phyloP scores from a whole-genome alignment of 352 stramenopile species.

The Elongisporangium senticosum region DNA sequence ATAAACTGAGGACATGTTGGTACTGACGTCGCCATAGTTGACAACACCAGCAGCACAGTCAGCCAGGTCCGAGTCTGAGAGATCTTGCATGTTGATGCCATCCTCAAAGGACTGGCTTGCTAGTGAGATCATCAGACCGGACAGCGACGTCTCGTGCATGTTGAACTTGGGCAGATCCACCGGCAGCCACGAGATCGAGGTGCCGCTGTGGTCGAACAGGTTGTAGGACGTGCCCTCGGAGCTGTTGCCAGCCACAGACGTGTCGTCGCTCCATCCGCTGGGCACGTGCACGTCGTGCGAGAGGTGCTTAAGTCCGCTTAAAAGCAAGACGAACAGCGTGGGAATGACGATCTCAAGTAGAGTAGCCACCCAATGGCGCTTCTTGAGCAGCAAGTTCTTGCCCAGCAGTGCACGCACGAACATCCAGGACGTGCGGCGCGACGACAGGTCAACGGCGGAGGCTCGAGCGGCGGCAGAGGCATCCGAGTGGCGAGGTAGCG shows the following conservation, averaged over 20 bases:
- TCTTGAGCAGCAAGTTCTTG: slow-evolving; percentile 70
- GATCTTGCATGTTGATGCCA: slow-evolving; percentile 29
- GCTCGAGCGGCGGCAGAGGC: too few species aligned
- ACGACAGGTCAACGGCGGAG: slow-evolving; percentile 4
- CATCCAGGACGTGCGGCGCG: slow-evolving; percentile 16
- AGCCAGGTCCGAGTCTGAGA: slow-evolving; percentile 21
- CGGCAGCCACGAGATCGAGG: slow-evolving; percentile 27
- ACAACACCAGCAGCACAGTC: slow-evolving; percentile 24
- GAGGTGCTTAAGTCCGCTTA: slow-evolving; percentile 48
- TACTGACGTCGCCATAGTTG: slow-evolving; percentile 24
- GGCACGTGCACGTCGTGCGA: slow-evolving; percentile 47
- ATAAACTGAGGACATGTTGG: slow-evolving; percentile 26
- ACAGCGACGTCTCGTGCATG: slow-evolving; percentile 44
- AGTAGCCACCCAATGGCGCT: slow-evolving; percentile 37
- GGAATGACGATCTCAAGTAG: slow-evolving; percentile 45
- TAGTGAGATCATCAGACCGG: slow-evolving; percentile 47
- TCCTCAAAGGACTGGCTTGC: slow-evolving; percentile 33
- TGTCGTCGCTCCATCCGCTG: slow-evolving; percentile 34
- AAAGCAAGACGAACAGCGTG: slow-evolving; percentile 49
- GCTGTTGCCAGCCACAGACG: slow-evolving; percentile 4
- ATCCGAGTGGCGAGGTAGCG: too few species aligned
- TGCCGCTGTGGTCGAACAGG: slow-evolving; percentile 30
- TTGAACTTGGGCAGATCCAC: slow-evolving; percentile 34
- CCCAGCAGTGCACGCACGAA: slow-evolving; percentile 44
- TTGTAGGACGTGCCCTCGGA: slow-evolving; percentile 33